Base-by-base conservation (phyloP, 108 stramenopile species). In the Mayamaea pseudoterrestris region DNA sequence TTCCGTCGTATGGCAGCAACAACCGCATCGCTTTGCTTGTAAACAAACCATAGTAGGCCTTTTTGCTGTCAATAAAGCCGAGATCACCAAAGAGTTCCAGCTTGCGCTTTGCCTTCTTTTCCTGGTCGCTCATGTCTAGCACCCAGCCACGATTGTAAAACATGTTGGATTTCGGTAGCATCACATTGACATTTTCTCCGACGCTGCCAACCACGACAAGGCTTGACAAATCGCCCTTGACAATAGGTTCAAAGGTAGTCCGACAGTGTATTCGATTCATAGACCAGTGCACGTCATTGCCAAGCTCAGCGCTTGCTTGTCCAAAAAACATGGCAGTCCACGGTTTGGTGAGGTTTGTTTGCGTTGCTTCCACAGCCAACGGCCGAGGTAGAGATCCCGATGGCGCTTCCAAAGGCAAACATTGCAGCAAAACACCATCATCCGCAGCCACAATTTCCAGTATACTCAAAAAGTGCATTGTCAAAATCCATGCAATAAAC, bases 141-240 rank as follows among this genome's bases (percentile, higher is more conserved):
- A 73, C 73, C 82, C 82, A 83, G 5, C 74, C 82, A 47, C 66
- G n/a, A 29, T 73, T 71, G 63, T 75, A 80, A 32, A 67, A 59
- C 41, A 57, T 59, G 30, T 60, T 65, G 13, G 63, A 61, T 50
- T 71, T 73, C 14, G 72, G 74, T 0, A 76, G 51, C 50, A 66
- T 60, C 13, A 69, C 31, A 34, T 83, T 72, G 36, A 74, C 26
- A 35, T 69, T 60, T 48, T 76, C 65, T 3, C 54, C 76, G 0
- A 50, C 41, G 18, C 57, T 60, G 14, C 75, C 75, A 12, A 44
- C 53, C 4, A 73, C 62, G 9, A 71, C 56, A 13, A 67, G 48
- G 35, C 48, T 50, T n/a, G 40, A 49, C 40, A 83, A 37, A 16
- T 69, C 48, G 7, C 71, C 65, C 12, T 34, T 57, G n/a, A 68